These are phyloP conservation scores for Sanghuangporus sanghuang DNA, from an alignment of 1,284 basidiomycete genomes.

Conservation along the genomic window DNA sequence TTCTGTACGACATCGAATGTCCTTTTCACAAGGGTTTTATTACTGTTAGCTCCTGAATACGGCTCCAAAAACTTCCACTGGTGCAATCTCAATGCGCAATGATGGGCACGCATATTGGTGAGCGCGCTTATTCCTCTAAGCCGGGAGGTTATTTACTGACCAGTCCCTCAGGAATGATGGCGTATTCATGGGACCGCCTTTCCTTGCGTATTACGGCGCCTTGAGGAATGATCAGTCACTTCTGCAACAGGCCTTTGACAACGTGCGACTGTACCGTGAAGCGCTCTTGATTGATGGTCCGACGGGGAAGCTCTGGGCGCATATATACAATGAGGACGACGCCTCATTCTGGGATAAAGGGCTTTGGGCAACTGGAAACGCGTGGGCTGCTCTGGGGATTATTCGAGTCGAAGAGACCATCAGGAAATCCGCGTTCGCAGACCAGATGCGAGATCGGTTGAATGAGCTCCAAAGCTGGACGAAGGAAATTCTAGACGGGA, in stretches of 20 bases:
- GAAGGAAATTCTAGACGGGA: conserved; percentile 42
- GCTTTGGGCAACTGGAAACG: conserved; percentile 50
- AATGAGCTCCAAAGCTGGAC: conserved; percentile 35
- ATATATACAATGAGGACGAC: conserved; percentile 40
- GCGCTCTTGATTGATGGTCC: conserved; percentile 34
- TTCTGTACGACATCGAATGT: not conserved
- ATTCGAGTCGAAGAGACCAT: conserved; percentile 43
- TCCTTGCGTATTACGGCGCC: conserved; percentile 50
- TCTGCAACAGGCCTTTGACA: conserved; percentile 39
- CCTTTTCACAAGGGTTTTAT: not conserved
- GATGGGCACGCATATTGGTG: conserved; percentile 40
- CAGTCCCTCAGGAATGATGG: conserved; percentile 44
- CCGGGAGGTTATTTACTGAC: not conserved
- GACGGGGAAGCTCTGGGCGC: conserved; percentile 36
- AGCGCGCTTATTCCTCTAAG: not conserved
- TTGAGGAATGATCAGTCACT: conserved; percentile 37
- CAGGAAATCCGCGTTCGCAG: conserved; percentile 33
- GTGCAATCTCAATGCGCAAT: conserved; percentile 47
- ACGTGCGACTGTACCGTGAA: conserved; percentile 42
- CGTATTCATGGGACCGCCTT: conserved; percentile 60
- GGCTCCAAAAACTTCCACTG: conserved; percentile 41
- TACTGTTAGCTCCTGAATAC: conserved; percentile 30
- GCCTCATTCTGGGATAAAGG: conserved; percentile 34
- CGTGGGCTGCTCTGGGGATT: conserved; percentile 37
- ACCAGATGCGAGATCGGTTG: conserved; percentile 27